Evolutionary conservation across 768 basidiomycete genomes (phyloP), one percentile per base, ranked within the genome.

Genomic region (Serpula lacrymans): DNA sequence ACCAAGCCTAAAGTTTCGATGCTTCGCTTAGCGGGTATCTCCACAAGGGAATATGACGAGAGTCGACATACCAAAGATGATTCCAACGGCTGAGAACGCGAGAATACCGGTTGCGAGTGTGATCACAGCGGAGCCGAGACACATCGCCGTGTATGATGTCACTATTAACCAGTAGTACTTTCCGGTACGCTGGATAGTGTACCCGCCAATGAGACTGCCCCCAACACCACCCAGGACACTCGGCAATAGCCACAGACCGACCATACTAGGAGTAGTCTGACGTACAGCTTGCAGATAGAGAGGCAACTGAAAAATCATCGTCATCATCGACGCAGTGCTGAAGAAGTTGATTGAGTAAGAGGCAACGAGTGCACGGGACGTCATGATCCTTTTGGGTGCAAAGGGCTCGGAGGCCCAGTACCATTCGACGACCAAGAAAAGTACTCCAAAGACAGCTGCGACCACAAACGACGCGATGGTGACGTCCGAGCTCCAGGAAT

Each of bases 341-440:
- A 82, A 80, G 52, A 82, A 70, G 58, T 82, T 80, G 52, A 70
- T 69, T n/a, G 78, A 51, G 54, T 80, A 82, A 32, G 68, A 67
- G 10, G 75, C 75, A 22, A 80, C 61, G 16, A 82, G 65, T 13
- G 71, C 59, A 3, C 59, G 63, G 51, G 74, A 69, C 37, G 67
- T 57, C 32, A 80, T 68, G 52, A 84, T 79, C 18, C 71, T 63
- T 40, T 62, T 63, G 0, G 82, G 80, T 0, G 77, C 77, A 47
- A 82, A 75, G 3, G 80, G 80, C 53, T 82, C 80, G n/a, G 55
- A 57, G 0, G 80, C 78, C 34, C 71, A 59, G 26, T 64, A 54
- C 47, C 69, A 59, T 54, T 84, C 80, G 39, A 80, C 60, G 33
- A 60, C 47, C 3, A 53, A 54, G 45, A 82, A 80, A 6, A 67